These are phyloP conservation scores for Saccharomyces hybrid DNA, from an alignment of 1,139 yeast genomes.

Conservation along the genomic window DNA sequence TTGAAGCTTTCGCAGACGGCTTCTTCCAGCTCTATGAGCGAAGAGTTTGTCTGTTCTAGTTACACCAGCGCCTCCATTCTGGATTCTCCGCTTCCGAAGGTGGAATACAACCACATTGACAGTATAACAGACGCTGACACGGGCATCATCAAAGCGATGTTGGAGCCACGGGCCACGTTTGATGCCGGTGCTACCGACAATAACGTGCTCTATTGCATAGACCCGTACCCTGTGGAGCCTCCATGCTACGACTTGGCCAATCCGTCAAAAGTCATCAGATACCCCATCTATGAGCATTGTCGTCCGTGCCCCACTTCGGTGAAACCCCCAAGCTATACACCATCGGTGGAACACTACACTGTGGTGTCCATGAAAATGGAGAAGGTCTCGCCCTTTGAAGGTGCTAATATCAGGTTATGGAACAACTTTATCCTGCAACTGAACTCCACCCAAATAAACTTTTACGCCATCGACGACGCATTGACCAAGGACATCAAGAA, in stretches of 20 bases:
- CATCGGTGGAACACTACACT: conserved; percentile 52
- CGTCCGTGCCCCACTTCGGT: conserved; percentile 28
- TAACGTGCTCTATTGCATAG: conserved; percentile 32
- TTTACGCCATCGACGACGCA: conserved; percentile 38
- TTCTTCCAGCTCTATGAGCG: background rate
- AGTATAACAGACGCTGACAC: background rate
- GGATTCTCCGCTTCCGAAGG: background rate
- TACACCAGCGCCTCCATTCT: background rate
- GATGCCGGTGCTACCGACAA: background rate
- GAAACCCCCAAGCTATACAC: conserved; percentile 45
- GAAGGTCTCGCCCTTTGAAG: conserved; percentile 61
- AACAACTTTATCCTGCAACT: conserved; percentile 52
- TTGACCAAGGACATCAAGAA: conserved; percentile 16
- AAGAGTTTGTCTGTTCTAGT: background rate
- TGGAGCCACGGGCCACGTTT: background rate
- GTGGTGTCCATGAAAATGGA: conserved; percentile 51
- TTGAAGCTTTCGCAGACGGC: background rate
- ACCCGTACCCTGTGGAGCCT: conserved; percentile 45
- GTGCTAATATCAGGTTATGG: conserved; percentile 58
- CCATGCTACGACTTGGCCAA: conserved; percentile 38
- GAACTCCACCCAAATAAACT: conserved; percentile 65
- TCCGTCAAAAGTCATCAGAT: conserved; percentile 35
- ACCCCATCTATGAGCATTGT: conserved; percentile 40
- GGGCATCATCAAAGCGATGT: background rate
- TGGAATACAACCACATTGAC: background rate